Evolutionary conservation across 2,329 filamentous ascomycete genomes (phyloP).

Genomic region (Capronia coronata): DNA sequence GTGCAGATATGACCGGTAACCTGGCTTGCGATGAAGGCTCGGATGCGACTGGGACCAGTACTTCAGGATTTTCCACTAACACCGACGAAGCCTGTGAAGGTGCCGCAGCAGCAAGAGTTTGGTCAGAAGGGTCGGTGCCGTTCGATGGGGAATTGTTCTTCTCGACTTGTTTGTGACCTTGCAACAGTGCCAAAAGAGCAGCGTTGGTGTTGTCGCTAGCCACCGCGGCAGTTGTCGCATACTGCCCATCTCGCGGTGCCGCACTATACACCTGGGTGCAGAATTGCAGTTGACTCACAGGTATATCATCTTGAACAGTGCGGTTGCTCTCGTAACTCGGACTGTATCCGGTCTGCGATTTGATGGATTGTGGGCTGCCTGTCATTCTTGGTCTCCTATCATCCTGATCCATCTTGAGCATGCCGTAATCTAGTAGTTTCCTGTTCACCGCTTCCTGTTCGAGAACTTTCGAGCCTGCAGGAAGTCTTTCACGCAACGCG

Average conservation of each 20-base stretch:
- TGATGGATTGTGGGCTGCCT: conserved; percentile 10
- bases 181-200: neutral
- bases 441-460: conserved; percentile 1
- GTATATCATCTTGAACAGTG: conserved; percentile 2
- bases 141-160: too few relatives aligned
- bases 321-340: neutral
- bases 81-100: neutral
- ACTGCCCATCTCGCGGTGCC: neutral
- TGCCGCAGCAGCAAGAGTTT: neutral
- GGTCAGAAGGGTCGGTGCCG: too few relatives aligned
- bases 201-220: neutral
- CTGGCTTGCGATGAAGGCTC: neutral
- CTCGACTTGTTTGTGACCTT: neutral
- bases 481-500: neutral
- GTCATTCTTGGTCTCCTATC: neutral
- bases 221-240: neutral
- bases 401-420: neutral
- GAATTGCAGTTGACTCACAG: conserved; percentile 6
- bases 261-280: conserved; percentile 1
- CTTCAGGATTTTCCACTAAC: neutral
- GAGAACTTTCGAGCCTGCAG: neutral
- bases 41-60: neutral
- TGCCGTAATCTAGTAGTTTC: conserved; percentile 2
- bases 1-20: neutral
- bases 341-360: conserved; percentile 8